Percentiles rank a stretch among this genome's conserved stretches.
phyloP scores from a whole-genome alignment of 2,329 filamentous ascomycete species.

The Colletotrichum godetiae region DNA sequence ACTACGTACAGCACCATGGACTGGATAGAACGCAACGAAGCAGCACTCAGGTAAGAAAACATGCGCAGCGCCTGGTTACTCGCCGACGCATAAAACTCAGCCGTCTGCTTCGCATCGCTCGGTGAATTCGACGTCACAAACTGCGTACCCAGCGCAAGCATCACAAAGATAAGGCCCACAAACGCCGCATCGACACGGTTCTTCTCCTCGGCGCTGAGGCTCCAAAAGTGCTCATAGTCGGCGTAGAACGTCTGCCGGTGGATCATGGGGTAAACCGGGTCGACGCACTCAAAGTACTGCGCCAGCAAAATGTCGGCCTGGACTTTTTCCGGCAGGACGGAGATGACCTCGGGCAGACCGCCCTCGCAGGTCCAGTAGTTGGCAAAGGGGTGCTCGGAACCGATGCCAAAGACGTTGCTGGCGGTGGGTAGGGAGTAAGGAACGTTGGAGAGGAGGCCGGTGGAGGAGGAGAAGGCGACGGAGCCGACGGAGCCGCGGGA shows the following conservation, averaged over 20 bases:
- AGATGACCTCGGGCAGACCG: conserved; percentile 79
- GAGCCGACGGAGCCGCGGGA: conserved; percentile 59
- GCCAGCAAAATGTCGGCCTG: conserved; percentile 78
- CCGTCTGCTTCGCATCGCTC: conserved; percentile 76
- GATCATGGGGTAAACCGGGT: conserved; percentile 85
- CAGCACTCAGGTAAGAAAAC: conserved; percentile 80
- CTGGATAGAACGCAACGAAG: conserved; percentile 78
- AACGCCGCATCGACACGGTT: conserved; percentile 73
- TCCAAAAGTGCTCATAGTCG: conserved; percentile 85
- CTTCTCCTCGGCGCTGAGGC: conserved; percentile 67
- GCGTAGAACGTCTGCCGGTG: conserved; percentile 80
- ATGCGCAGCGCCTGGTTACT: conserved; percentile 82
- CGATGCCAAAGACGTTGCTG: conserved; percentile 84
- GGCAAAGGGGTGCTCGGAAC: conserved; percentile 81
- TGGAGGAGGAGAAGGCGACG: conserved; percentile 57
- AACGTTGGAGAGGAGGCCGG: conserved; percentile 76
- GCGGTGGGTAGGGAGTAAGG: conserved; percentile 77
- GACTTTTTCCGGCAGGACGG: conserved; percentile 78
- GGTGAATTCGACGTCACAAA: conserved; percentile 73
- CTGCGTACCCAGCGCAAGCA: conserved; percentile 82
- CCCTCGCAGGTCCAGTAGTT: conserved; percentile 89
- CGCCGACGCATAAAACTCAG: conserved; percentile 85
- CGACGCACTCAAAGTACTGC: conserved; percentile 77
- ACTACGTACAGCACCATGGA: conserved; percentile 75
- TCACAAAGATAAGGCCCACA: conserved; percentile 79